phyloP scores from a whole-genome alignment of 192 early-diverging fungal species.

The Neocallimastix lanati region DNA sequence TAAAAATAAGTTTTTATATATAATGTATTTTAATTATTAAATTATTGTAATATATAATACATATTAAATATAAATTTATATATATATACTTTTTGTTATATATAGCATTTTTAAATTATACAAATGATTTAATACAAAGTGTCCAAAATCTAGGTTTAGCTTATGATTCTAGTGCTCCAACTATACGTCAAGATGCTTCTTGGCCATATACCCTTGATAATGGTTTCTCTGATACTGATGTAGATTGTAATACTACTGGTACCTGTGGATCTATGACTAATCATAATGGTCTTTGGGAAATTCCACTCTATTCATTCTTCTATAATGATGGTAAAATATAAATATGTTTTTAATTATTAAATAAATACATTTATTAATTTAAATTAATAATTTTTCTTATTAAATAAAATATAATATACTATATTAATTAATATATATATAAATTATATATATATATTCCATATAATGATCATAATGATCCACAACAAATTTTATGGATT shows the following conservation, averaged over 20 bases:
- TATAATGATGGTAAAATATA: not conserved
- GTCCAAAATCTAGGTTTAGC: conserved; percentile 20
- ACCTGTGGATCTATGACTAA: conserved; percentile 19
- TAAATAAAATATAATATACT: too few relatives aligned
- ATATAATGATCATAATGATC: too few relatives aligned
- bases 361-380: too few relatives aligned
- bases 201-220: conserved; percentile 57
- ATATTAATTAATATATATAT: too few relatives aligned
- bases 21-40: too few relatives aligned
- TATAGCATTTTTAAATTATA: conserved; percentile 32
- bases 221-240: conserved; percentile 40
- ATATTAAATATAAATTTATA: too few relatives aligned
- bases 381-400: too few relatives aligned
- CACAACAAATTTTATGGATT: too few relatives aligned
- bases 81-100: too few relatives aligned
- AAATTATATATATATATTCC: too few relatives aligned
- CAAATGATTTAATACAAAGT: conserved; percentile 18
- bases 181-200: conserved; percentile 13
- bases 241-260: conserved; percentile 14
- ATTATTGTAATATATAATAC: too few relatives aligned
- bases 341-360: too few relatives aligned
- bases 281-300: conserved; percentile 43
- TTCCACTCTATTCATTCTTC: conserved; percentile 10
- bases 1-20: not conserved
- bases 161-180: conserved; percentile 35